Conservation (phyloP, 2,329 filamentous ascomycete species). For the Clonostachys chloroleuca region DNA sequence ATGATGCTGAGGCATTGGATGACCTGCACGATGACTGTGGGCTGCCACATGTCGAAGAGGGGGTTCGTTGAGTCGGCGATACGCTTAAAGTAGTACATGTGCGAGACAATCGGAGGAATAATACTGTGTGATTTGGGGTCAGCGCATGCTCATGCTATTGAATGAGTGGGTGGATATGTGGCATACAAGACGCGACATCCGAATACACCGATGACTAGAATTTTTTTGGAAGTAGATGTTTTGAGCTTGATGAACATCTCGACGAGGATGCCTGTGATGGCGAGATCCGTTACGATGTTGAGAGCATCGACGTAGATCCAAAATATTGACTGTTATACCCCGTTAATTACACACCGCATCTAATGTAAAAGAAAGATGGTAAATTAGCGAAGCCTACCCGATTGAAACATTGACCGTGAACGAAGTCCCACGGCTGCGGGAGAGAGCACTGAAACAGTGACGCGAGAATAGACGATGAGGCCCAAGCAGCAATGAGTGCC, state of each 20-base stretch:
- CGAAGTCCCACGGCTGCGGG: slow-evolving; percentile 9
- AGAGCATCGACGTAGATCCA: slow-evolving; percentile 6
- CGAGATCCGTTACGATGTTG: slow-evolving; percentile 1
- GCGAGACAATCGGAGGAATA: slow-evolving; percentile 9
- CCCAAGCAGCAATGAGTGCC: slow-evolving; percentile 7
- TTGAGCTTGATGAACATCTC: slow-evolving; percentile 1
- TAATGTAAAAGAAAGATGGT: not conserved
- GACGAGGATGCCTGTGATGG: not conserved
- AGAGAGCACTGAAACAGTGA: slow-evolving; percentile 8
- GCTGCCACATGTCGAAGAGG: slow-evolving; percentile 14
- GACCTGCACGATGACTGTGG: slow-evolving; percentile 13
- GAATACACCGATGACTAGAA: not conserved
- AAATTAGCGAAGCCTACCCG: slow-evolving; percentile 1
- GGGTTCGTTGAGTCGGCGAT: slow-evolving; percentile 12
- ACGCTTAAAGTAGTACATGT: slow-evolving; percentile 15
- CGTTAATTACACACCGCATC: not conserved
- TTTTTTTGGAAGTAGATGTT: not conserved
- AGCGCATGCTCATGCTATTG: not conserved
- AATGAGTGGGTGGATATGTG: not conserved
- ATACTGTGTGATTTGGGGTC: slow-evolving; percentile 4
- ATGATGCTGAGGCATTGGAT: slow-evolving; percentile 18
- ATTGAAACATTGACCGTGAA: slow-evolving; percentile 8
- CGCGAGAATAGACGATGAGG: slow-evolving; percentile 4
- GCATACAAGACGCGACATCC: not conserved
- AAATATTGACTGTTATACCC: slow-evolving; percentile 3